A percentile compares a stretch with the other conserved stretches of the same genome.
These are phyloP conservation scores for Paradendryphiella salina DNA, from an alignment of 2,329 filamentous ascomycete species.

Conservation along the genomic window DNA sequence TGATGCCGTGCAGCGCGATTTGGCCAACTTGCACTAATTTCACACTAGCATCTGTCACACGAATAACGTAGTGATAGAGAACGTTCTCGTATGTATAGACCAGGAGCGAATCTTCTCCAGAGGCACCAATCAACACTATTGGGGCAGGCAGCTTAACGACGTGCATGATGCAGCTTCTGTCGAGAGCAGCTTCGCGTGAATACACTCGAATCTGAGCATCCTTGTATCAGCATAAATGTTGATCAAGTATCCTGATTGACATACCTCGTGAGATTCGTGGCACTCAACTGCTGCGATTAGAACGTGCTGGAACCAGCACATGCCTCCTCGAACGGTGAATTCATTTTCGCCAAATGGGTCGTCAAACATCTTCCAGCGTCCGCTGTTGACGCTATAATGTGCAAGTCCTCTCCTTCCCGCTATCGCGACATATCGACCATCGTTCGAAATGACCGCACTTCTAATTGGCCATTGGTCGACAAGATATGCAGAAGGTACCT, in stretches of 20 bases:
- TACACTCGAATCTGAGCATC: conserved; percentile 73
- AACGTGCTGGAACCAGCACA: conserved; percentile 99
- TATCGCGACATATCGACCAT: conserved; percentile 93
- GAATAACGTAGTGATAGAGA: conserved; percentile 91
- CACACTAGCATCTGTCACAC: conserved; percentile 69
- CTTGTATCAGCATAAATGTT: conserved; percentile 9
- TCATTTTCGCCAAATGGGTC: conserved; percentile 81
- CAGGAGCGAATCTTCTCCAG: conserved; percentile 89
- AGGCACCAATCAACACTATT: conserved; percentile 85
- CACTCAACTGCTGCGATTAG: conserved; percentile 91
- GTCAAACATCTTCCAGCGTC: conserved; percentile 92
- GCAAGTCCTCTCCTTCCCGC: conserved; percentile 89
- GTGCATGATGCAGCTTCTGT: conserved; percentile 72
- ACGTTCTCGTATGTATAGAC: conserved; percentile 98
- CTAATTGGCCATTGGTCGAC: conserved; percentile 92
- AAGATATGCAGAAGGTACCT: conserved; percentile 82
- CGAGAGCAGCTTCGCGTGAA: conserved; percentile 80
- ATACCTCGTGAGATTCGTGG: conserved; percentile 73
- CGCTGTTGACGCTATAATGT: conserved; percentile 93
- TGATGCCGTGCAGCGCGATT: conserved; percentile 95
- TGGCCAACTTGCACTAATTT: conserved; percentile 92
- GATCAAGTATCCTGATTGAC: not conserved
- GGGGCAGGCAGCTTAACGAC: conserved; percentile 78
- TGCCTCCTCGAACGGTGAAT: conserved; percentile 89
- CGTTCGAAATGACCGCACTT: conserved; percentile 82